Percentiles rank a stretch among this genome's conserved stretches.
These are phyloP conservation scores for Camellia lanceoleosa DNA, from an alignment of 148 eudicot species.

Conservation along the genomic window DNA sequence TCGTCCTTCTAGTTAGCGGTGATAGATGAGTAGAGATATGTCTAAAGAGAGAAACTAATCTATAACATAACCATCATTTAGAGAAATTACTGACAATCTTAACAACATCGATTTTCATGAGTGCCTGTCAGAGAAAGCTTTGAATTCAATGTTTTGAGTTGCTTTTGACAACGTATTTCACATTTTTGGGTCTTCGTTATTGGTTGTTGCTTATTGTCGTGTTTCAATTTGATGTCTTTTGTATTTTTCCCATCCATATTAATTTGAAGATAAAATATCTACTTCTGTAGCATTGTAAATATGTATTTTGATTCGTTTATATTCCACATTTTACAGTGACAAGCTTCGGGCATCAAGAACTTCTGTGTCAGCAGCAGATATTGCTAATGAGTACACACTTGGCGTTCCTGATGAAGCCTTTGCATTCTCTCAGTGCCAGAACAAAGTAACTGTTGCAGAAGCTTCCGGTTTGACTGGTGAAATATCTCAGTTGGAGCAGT, in stretches of 20 bases:
- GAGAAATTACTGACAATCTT: background rate
- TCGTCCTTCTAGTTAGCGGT: background rate
- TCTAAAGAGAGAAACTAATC: background rate
- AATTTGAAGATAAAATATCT: background rate
- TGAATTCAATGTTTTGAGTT: background rate
- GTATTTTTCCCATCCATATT: background rate
- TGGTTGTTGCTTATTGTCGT: background rate
- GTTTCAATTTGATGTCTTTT: background rate
- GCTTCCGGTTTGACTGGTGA: slow-evolving; percentile 74
- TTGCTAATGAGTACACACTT: slow-evolving; percentile 63
- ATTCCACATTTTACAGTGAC: slow-evolving; percentile 40
- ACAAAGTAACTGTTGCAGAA: slow-evolving; percentile 71
- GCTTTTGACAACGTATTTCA: background rate
- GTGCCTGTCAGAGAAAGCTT: background rate
- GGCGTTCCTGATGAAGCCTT: slow-evolving; percentile 74
- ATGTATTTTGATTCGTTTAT: background rate
- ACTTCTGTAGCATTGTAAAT: background rate
- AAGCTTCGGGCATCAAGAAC: slow-evolving; percentile 83
- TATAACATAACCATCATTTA: background rate
- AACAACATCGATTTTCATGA: background rate
- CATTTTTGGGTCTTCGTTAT: background rate
- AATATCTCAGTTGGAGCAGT: slow-evolving; percentile 65
- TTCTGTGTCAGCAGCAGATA: slow-evolving; percentile 72
- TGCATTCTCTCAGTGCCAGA: slow-evolving; percentile 71
- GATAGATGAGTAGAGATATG: background rate